Conservation (phyloP, 2,329 filamentous ascomycete genomes). For the Cytospora piceicola region DNA sequence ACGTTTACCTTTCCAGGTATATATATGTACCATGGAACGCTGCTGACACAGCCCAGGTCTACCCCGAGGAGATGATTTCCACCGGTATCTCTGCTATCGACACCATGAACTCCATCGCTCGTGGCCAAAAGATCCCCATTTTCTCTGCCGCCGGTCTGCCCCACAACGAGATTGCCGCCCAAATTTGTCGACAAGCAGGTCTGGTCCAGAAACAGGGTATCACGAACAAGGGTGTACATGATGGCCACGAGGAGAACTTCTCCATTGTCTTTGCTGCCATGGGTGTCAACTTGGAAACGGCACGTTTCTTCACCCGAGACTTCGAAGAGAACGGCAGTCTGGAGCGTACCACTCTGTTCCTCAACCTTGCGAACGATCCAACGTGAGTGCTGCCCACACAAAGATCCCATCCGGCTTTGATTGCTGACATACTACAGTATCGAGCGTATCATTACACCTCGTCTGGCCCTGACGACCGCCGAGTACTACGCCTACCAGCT, state of each 20-base stretch:
- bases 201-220: slow-evolving; percentile 78
- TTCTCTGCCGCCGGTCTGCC: slow-evolving; percentile 98
- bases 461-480: slow-evolving; percentile 95
- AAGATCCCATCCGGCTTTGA: background rate
- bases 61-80: slow-evolving; percentile 99
- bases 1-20: slow-evolving; percentile 41
- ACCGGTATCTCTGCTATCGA: slow-evolving; percentile 99
- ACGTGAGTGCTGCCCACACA: slow-evolving; percentile 65
- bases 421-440: slow-evolving; percentile 61
- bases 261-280: slow-evolving; percentile 99
- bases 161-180: slow-evolving; percentile 98
- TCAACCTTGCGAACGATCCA: slow-evolving; percentile 98
- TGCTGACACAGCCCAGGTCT: slow-evolving; percentile 64
- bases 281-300: slow-evolving; percentile 99
- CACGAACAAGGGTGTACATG: slow-evolving; percentile 92
- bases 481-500: slow-evolving; percentile 99
- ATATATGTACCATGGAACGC: background rate
- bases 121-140: slow-evolving; percentile 99
- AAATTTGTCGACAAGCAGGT: slow-evolving; percentile 96
- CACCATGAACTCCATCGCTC: slow-evolving; percentile 96
- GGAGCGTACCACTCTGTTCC: slow-evolving; percentile 95
- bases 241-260: slow-evolving; percentile 98
- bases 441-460: slow-evolving; percentile 99
- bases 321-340: slow-evolving; percentile 99
- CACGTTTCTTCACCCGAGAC: slow-evolving; percentile 96